These are phyloP conservation scores for Fusarium hainanense DNA, from an alignment of 2,329 filamentous ascomycete genomes.

Conservation along the genomic window DNA sequence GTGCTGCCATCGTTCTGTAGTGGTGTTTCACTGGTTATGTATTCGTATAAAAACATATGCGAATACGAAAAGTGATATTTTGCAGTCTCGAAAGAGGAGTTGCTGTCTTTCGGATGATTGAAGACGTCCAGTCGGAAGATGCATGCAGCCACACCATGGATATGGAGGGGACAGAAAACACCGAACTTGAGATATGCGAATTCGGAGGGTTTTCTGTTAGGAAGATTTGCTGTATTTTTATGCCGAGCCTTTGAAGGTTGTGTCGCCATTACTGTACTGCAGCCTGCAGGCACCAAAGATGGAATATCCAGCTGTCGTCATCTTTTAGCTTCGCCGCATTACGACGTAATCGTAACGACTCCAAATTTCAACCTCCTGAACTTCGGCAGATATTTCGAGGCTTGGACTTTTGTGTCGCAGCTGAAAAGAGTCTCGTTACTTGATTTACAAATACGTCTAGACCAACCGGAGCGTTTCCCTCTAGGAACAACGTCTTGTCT, in stretches of 20 bases:
- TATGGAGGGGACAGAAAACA: background rate
- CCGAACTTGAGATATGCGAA: background rate
- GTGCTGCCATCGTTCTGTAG: slow-evolving; percentile 9
- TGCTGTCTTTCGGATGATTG: slow-evolving; percentile 14
- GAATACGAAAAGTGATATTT: slow-evolving; percentile 26
- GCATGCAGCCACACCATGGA: slow-evolving; percentile 25
- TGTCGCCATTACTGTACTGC: slow-evolving; percentile 11
- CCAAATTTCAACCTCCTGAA: background rate
- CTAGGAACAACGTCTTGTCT: slow-evolving; percentile 1
- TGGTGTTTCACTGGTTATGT: slow-evolving; percentile 1
- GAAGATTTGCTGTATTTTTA: background rate
- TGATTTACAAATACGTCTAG: slow-evolving; percentile 7
- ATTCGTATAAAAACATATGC: slow-evolving; percentile 28
- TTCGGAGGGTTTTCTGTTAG: background rate
- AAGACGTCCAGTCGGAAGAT: slow-evolving; percentile 9
- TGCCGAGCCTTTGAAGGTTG: background rate
- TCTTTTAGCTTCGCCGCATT: slow-evolving; percentile 30
- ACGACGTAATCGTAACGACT: slow-evolving; percentile 18
- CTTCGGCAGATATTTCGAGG: slow-evolving; percentile 15
- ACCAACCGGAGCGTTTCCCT: slow-evolving; percentile 24
- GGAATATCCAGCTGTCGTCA: slow-evolving; percentile 25
- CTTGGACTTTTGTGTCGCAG: slow-evolving; percentile 1
- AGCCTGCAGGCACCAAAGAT: slow-evolving; percentile 24
- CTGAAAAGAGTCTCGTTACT: slow-evolving; percentile 10
- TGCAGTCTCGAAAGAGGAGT: slow-evolving; percentile 6